Conservation (phyloP, 2,329 filamentous ascomycete species). For the Trichoderma citrinoviride region DNA sequence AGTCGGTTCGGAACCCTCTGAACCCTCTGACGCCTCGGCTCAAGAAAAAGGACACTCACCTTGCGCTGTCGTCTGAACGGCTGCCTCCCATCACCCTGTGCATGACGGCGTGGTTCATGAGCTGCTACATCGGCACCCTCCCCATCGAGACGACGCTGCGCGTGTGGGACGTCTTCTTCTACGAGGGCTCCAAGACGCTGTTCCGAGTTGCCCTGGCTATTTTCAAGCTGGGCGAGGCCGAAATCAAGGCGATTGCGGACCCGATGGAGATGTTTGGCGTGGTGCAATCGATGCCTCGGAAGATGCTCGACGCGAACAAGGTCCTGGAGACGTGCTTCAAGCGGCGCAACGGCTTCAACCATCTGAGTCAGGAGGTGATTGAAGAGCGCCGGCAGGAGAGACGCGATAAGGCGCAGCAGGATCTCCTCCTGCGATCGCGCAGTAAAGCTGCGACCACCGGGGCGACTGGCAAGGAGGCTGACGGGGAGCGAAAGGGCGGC, state of each 20-base stretch:
- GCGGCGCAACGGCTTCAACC: conserved; percentile 74
- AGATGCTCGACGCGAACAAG: conserved; percentile 75
- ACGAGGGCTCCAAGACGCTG: conserved; percentile 89
- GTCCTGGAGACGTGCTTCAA: conserved; percentile 82
- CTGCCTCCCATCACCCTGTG: conserved; percentile 89
- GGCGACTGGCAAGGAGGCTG: conserved; percentile 20
- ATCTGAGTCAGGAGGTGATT: conserved; percentile 77
- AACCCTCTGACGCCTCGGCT: conserved; percentile 36
- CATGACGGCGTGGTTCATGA: conserved; percentile 98
- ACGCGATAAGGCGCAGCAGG: conserved; percentile 51
- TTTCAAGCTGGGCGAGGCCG: conserved; percentile 81
- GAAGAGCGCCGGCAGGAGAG: conserved; percentile 72
- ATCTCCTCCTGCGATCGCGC: conserved; percentile 32
- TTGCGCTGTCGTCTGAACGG: conserved; percentile 47
- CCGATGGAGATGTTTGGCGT: conserved; percentile 96
- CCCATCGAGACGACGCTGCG: conserved; percentile 89
- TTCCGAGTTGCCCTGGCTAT: conserved; percentile 89
- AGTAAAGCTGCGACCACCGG: conserved; percentile 29
- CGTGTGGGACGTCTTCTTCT: conserved; percentile 95
- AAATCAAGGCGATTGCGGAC: conserved; percentile 76
- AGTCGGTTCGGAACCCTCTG: conserved; percentile 35
- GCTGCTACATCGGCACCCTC: conserved; percentile 86
- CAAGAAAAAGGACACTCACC: conserved; percentile 40
- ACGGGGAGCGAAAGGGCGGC: conserved; percentile 34
- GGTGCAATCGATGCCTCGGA: conserved; percentile 81